These are phyloP conservation scores for Linum usitatissimum DNA, from an alignment of 345 rosid genomes.

Conservation along the genomic window DNA sequence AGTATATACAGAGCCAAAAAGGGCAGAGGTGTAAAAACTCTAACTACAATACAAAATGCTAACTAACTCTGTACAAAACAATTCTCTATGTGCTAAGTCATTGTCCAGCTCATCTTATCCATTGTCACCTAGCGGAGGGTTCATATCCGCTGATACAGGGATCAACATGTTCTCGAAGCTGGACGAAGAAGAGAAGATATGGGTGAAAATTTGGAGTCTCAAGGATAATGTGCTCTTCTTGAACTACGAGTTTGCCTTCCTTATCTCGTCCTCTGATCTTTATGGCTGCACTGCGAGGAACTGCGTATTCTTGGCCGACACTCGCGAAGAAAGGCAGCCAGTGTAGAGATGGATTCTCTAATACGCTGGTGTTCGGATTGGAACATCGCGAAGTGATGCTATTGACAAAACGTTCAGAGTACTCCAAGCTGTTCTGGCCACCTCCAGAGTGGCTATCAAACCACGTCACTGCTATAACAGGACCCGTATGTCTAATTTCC, in stretches of 20 bases:
- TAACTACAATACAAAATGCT: no score
- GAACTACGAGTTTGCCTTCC: background rate
- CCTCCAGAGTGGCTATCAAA: background rate
- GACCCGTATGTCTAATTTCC: background rate
- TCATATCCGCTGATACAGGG: conserved; percentile 3
- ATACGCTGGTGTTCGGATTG: background rate
- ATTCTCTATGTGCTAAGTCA: no score
- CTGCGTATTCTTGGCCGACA: conserved; percentile 3
- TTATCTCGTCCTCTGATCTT: conserved; percentile 16
- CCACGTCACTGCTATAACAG: background rate
- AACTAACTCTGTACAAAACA: no score
- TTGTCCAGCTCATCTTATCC: no score
- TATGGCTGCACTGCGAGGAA: conserved; percentile 11
- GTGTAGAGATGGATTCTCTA: background rate
- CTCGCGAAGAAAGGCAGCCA: background rate
- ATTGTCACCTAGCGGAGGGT: no score
- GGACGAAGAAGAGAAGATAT: background rate
- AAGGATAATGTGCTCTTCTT: conserved; percentile 1
- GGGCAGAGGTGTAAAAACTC: no score
- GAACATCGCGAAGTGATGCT: background rate
- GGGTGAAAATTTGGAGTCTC: conserved; percentile 10
- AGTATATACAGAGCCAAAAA: no score
- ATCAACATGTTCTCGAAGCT: conserved; percentile 14
- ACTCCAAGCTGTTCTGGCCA: background rate
- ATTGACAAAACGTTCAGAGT: background rate